Evolutionary conservation across 257 asterid genomes (phyloP), one percentile per base, ranked within the genome.

Genomic region (Knoxia roxburghii): DNA sequence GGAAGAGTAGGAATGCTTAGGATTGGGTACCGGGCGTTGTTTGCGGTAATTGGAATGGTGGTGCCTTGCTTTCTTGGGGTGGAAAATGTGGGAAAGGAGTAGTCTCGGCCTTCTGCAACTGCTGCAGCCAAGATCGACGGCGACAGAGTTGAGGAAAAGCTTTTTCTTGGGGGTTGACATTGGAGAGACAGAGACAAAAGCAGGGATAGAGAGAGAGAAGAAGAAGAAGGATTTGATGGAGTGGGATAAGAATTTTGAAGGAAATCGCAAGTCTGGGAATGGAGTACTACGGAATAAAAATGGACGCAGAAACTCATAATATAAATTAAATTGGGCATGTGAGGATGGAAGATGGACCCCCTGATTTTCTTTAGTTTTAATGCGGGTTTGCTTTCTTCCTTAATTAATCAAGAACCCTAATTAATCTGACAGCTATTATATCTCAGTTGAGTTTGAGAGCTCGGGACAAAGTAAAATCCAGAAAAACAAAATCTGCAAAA

Each of bases 61-160:
- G 4, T 64, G 80, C 41, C 75, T 62, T 17, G 87, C 82, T 10
- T 72, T 73, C 35, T n/a, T 24, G 13, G 96, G 92, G 77, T 73
- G 76, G 87, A 90, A 88, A 1, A 86, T 75, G 75, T 75, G 69
- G 74, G 97, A 84, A 61, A 83, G 77, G 3, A 82, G 77, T 5
- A 83, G 77, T 2, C 59, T 77, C 10, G 92, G 82, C 43, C 79
- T 66, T 5, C 86, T 68, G 80, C 96, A 89, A 27, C 85, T 69
- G 78, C 87, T 73, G 86, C 97, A 90, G 33, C 89, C 89, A 4
- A 87, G 64, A 49, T 82, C 79, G n/a, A 85, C 89, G 0, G 82
- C 45, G 7, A 71, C 77, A 5, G 82, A 71, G 78, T 66, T 83
- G 10, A 84, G 81, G 48, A 68, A 73, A 64, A 82, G 61, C 64